Evolutionary conservation across 352 stramenopile species (phyloP).

Genomic region (Pythium diclinum): DNA sequence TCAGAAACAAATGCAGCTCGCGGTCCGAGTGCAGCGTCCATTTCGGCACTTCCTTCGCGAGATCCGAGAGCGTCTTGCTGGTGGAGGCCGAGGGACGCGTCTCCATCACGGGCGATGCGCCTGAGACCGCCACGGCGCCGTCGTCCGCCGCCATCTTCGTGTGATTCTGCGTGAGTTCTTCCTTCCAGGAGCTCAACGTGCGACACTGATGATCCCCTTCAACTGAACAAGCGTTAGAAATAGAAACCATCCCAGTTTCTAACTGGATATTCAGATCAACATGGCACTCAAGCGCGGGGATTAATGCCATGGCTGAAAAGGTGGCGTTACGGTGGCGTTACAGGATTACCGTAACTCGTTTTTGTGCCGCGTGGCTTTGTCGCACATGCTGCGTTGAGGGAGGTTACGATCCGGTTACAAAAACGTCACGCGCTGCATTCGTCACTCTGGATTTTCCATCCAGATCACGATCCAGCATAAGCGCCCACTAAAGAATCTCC

Average conservation of each 20-base stretch:
- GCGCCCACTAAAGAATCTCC: background rate
- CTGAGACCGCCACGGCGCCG: background rate
- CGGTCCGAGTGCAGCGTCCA: slow-evolving; percentile 80
- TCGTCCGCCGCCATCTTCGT: slow-evolving; percentile 12
- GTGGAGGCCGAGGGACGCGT: slow-evolving; percentile 1
- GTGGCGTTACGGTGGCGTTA: background rate
- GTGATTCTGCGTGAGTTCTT: background rate
- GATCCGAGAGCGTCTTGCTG: slow-evolving; percentile 7
- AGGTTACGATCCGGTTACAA: slow-evolving; percentile 5
- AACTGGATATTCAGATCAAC: background rate
- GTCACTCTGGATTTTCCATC: background rate
- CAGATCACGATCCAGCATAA: background rate
- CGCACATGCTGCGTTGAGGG: background rate
- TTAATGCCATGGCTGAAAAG: background rate
- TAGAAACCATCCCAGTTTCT: slow-evolving; percentile 7
- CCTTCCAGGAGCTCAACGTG: slow-evolving; percentile 7
- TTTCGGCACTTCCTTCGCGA: slow-evolving; percentile 35
- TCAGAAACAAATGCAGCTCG: slow-evolving; percentile 65
- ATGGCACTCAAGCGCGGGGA: background rate
- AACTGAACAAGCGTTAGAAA: slow-evolving; percentile 21
- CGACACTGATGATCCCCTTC: slow-evolving; percentile 21
- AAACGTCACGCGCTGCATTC: background rate
- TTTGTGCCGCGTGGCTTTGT: background rate
- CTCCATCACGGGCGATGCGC: slow-evolving; percentile 4
- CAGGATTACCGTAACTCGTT: background rate